A percentile compares a stretch with the other conserved stretches of the same genome.
phyloP scores from a whole-genome alignment of 2,329 filamentous ascomycete species.

The Pseudovirgaria hyperparasitica region DNA sequence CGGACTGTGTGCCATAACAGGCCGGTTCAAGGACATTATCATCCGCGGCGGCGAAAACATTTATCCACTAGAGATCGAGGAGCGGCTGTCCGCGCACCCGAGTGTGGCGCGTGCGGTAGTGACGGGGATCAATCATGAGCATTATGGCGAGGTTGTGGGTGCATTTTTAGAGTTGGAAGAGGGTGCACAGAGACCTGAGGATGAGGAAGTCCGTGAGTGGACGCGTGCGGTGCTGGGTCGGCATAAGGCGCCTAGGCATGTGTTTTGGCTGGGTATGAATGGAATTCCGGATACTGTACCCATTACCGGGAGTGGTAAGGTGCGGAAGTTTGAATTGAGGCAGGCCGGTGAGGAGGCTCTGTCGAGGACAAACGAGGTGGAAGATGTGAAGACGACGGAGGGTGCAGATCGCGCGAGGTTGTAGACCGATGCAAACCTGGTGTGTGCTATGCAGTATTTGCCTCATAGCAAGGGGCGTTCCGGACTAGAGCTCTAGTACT shows the following conservation, averaged over 20 bases:
- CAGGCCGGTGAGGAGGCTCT: no score
- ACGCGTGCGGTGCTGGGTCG: slow-evolving; percentile 23
- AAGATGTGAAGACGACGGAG: no score
- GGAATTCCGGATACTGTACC: slow-evolving; percentile 22
- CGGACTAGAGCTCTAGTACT: no score
- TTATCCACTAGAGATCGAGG: slow-evolving; percentile 63
- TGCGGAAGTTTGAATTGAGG: slow-evolving; percentile 30
- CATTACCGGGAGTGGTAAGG: slow-evolving; percentile 32
- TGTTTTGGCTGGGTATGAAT: slow-evolving; percentile 60
- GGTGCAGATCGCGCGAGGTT: no score
- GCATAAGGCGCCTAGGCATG: slow-evolving; percentile 48
- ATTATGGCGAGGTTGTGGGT: slow-evolving; percentile 61
- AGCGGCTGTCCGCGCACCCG: slow-evolving; percentile 53
- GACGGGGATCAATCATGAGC: slow-evolving; percentile 54
- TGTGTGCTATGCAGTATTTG: no score
- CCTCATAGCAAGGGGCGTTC: no score
- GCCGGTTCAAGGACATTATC: slow-evolving; percentile 68
- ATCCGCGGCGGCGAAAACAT: slow-evolving; percentile 41
- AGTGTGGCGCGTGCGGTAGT: slow-evolving; percentile 53
- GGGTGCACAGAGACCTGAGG: slow-evolving; percentile 11
- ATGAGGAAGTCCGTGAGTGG: slow-evolving; percentile 25
- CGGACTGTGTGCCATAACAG: slow-evolving; percentile 58
- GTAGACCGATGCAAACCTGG: no score
- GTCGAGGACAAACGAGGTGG: no score
- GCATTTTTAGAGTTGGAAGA: slow-evolving; percentile 41